Base-by-base conservation (phyloP, 2,329 filamentous ascomycete species). In the Xylaria sp. region DNA sequence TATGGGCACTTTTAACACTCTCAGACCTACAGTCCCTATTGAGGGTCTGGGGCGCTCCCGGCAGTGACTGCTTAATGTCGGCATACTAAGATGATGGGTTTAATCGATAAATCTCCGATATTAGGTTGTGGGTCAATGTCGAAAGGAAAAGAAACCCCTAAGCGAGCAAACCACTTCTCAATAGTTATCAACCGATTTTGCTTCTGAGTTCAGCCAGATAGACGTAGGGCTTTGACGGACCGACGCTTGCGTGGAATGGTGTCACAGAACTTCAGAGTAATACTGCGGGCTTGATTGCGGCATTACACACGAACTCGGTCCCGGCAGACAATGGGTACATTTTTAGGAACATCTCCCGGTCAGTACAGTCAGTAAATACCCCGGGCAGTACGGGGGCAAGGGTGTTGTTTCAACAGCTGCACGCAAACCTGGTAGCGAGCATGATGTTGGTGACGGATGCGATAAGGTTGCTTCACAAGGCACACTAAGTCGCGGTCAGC, bases 331-430 rank as follows among this genome's bases (percentile, higher is more conserved):
- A 51, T 58, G 57, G 62, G 41, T 44, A 41, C 59, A 31, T 54
- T 61, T 37, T 51, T 51, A 51, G 66, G 56, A 61, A 57, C 39
- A 50, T 66, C 20, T 34, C 37, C 44, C 41, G 44, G 34, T 18
- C 7, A 37, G 34, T 46, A 18, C 41, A 44, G 13, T 46, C 15
- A n/a, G 41, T n/a, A 46, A 15, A 48, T 48, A 18, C 9, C 46
- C 46, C 46, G 46, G 46, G 46, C 9, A 20, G 5, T n/a, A 18
- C 46, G n/a, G 46, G n/a, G 37, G 57, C 57, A 66, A 58, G 66
- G 65, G 34, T 28, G 10, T 8, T 66, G 69, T 71, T 71, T 70
- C 66, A 70, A 69, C 62, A 66, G 58, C 69, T 69, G 69, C 66
- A 69, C 18, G 66, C 41, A 65, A 58, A 28, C 31, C 44, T 51